A percentile compares a stretch with the other conserved stretches of the same genome.
phyloP scores from a whole-genome alignment of 768 basidiomycete species.

The Lyophyllum atratum region DNA sequence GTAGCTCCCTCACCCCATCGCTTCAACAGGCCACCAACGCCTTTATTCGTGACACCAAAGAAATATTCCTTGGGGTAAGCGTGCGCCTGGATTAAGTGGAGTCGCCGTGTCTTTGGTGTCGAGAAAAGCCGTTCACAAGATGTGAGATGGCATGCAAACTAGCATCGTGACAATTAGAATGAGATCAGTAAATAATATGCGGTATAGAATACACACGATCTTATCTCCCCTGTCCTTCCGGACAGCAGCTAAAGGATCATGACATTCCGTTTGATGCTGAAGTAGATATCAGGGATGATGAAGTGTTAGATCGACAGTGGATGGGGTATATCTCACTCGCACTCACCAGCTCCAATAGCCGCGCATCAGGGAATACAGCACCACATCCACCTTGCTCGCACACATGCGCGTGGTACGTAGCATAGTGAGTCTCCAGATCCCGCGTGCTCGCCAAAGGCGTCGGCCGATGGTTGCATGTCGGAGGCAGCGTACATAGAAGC shows the following conservation, averaged over 20 bases:
- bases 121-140: slow-evolving; percentile 61
- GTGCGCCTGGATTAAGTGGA: slow-evolving; percentile 83
- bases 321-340: not conserved
- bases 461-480: slow-evolving; percentile 73
- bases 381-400: slow-evolving; percentile 71
- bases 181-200: not conserved
- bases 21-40: slow-evolving; percentile 76
- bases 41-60: slow-evolving; percentile 90
- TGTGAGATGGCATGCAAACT: slow-evolving; percentile 80
- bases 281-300: not conserved
- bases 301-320: not conserved
- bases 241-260: slow-evolving; percentile 81
- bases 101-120: slow-evolving; percentile 73
- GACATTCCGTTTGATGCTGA: slow-evolving; percentile 84
- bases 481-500: slow-evolving; percentile 75
- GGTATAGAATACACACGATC: slow-evolving; percentile 62
- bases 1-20: slow-evolving; percentile 86
- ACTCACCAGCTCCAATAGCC: slow-evolving; percentile 79
- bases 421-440: slow-evolving; percentile 84
- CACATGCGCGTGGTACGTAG: slow-evolving; percentile 81
- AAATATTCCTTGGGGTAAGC: slow-evolving; percentile 89
- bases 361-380: slow-evolving; percentile 84
- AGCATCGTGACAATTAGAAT: not conserved
- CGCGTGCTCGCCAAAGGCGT: slow-evolving; percentile 64
- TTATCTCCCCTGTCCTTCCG: slow-evolving; percentile 81